Percentiles rank a stretch among this genome's conserved stretches.
Conservation (phyloP, 768 basidiomycete species). For the Calocybe cyanea region DNA sequence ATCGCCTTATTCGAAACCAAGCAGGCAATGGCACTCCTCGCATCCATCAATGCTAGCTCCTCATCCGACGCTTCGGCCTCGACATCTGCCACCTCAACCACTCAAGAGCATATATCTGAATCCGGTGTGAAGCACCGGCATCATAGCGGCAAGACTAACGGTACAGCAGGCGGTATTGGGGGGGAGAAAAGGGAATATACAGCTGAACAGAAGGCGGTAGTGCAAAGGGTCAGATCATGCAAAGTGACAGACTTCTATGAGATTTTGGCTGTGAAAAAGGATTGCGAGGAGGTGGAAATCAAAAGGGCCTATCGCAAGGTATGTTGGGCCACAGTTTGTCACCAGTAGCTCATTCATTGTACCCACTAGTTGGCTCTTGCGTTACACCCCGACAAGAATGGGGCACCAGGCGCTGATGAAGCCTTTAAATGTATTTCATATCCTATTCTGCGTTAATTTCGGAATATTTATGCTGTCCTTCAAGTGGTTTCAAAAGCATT, state of each 20-base stretch:
- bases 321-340: conserved; percentile 11
- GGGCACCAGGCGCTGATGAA: conserved; percentile 97
- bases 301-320: conserved; percentile 98
- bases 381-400: conserved; percentile 90
- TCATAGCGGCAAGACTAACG: conserved; percentile 24
- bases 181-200: conserved; percentile 85
- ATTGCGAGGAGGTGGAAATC: conserved; percentile 79
- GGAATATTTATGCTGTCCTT: conserved; percentile 3
- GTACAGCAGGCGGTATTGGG: conserved; percentile 58
- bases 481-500: conserved; percentile 98
- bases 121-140: conserved; percentile 66
- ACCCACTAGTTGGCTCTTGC: conserved; percentile 72
- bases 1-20: conserved; percentile 77
- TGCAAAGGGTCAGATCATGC: conserved; percentile 82
- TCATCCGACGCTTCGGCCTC: conserved; percentile 40
- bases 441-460: conserved; percentile 1
- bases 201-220: conserved; percentile 74
- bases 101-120: conserved; percentile 72
- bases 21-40: conserved; percentile 67
- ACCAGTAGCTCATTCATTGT: background rate
- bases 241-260: conserved; percentile 92
- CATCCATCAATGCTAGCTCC: conserved; percentile 57
- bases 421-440: conserved; percentile 84
- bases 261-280: conserved; percentile 75
- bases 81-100: conserved; percentile 34